Conservation (phyloP, 2,329 filamentous ascomycete species). For the Cladosporium sp. region DNA sequence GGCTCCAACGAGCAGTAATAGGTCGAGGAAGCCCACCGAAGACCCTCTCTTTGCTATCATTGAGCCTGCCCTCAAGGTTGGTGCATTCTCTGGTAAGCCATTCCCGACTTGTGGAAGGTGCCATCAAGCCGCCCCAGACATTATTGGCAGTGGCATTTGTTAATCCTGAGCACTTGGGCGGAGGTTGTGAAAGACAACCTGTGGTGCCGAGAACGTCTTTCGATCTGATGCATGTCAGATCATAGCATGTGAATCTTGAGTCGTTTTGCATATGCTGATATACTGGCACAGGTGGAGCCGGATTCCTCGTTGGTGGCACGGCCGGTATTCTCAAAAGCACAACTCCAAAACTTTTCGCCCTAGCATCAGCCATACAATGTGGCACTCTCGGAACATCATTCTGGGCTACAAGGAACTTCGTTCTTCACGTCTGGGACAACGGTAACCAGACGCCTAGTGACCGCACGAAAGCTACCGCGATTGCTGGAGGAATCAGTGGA, state of each 20-base stretch:
- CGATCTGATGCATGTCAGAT: too few relatives aligned
- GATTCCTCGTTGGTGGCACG: conserved; percentile 53
- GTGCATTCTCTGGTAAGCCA: conserved; percentile 29
- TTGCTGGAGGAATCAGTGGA: conserved; percentile 67
- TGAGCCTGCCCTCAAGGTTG: conserved; percentile 30
- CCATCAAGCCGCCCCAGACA: background rate
- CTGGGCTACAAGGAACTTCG: conserved; percentile 55
- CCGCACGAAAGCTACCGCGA: conserved; percentile 61
- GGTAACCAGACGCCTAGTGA: conserved; percentile 39
- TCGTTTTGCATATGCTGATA: background rate
- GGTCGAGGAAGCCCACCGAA: conserved; percentile 5
- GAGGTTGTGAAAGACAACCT: too few relatives aligned
- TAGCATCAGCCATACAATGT: conserved; percentile 74
- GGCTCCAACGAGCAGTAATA: background rate
- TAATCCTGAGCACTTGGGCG: too few relatives aligned
- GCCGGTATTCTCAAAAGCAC: conserved; percentile 57
- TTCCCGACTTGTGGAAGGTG: background rate
- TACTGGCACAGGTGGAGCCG: conserved; percentile 52
- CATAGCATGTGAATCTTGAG: too few relatives aligned
- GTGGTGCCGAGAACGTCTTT: too few relatives aligned
- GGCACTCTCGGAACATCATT: conserved; percentile 72
- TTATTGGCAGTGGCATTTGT: too few relatives aligned
- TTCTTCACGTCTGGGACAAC: conserved; percentile 34
- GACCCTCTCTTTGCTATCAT: conserved; percentile 24
- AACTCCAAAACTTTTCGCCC: conserved; percentile 64